These are phyloP conservation scores for Xylaria sp. DNA, from an alignment of 2,329 filamentous ascomycete species.

Conservation along the genomic window DNA sequence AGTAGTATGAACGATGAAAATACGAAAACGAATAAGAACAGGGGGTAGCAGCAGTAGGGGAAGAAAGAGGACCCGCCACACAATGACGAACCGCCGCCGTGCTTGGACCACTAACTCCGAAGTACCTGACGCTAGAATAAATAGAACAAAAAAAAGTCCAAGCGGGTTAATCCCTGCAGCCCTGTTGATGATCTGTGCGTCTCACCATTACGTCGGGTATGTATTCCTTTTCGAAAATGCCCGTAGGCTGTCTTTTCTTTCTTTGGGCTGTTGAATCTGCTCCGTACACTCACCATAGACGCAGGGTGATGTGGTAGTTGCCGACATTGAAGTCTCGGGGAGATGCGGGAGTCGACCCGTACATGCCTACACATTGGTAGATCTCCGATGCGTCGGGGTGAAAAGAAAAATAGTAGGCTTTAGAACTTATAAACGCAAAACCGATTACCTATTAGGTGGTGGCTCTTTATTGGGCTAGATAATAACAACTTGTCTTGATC, in stretches of 20 bases:
- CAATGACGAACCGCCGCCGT: not conserved
- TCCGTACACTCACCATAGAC: not conserved
- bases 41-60: not conserved
- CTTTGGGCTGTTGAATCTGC: not conserved
- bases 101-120: conserved; percentile 14
- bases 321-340: not conserved
- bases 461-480: not conserved
- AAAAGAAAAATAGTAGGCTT: not conserved
- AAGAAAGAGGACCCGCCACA: not conserved
- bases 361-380: not conserved
- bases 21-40: conserved; percentile 40
- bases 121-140: not conserved
- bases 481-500: not conserved
- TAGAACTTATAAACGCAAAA: not conserved
- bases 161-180: conserved; percentile 16
- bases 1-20: conserved; percentile 10
- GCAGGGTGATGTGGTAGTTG: not conserved
- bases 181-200: conserved; percentile 8
- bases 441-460: not conserved
- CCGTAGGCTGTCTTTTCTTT: not conserved
- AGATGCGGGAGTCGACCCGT: not conserved
- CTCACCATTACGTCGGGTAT: conserved; percentile 21
- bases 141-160: not conserved
- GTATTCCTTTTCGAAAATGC: not conserved
- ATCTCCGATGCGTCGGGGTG: not conserved